Evolutionary conservation across 2,329 filamentous ascomycete species (phyloP), one percentile per base, ranked within the genome.

Genomic region (Neofusicoccum sp.): DNA sequence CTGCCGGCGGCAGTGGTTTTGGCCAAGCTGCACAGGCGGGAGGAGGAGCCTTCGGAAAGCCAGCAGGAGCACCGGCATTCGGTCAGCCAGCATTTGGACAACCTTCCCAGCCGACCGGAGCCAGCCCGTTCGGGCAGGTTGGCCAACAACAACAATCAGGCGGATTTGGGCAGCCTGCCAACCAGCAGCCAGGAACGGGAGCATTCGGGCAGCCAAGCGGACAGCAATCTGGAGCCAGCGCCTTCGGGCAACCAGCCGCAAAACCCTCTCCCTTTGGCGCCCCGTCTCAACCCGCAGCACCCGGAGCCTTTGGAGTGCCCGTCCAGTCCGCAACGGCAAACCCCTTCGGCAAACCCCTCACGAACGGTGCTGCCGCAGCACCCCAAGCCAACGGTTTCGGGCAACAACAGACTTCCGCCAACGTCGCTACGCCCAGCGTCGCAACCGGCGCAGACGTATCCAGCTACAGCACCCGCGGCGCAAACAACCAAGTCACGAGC

Each of bases 401-500:
- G 66, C 68, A 41, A 61, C 64, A 44, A 61, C 69, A 56, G 64
- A 67, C 16, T 6, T 41, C 43, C 14, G 12, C 50, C 44, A 47
- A 56, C 48, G 31, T 54, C 64, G 8, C 31, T 58, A 41, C 22
- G 68, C 64, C 61, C n/a, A 52, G 31, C 34, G 39, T 33, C 14
- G 16, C 31, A 12, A 31, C 54, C 29, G 50, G 62, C 33, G 56
- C 34, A 36, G 45, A 61, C 60, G 47, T 49, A 47, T 48, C 61
- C 39, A 52, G 76, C 59, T 85, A 85, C 67, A 76, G 75, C 9
- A 73, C 75, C 3, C 79, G 75, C 65, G 70, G 73, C 12, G 75
- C 78, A 71, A 76, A 78, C 45, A 80, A 81, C 0, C 75, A 75
- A 36, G 74, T 92, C 1, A 73, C 76, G 0, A 78, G 78, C 64